Base-by-base conservation (phyloP, 2,329 filamentous ascomycete species). In the Cladosporium colombiae region DNA sequence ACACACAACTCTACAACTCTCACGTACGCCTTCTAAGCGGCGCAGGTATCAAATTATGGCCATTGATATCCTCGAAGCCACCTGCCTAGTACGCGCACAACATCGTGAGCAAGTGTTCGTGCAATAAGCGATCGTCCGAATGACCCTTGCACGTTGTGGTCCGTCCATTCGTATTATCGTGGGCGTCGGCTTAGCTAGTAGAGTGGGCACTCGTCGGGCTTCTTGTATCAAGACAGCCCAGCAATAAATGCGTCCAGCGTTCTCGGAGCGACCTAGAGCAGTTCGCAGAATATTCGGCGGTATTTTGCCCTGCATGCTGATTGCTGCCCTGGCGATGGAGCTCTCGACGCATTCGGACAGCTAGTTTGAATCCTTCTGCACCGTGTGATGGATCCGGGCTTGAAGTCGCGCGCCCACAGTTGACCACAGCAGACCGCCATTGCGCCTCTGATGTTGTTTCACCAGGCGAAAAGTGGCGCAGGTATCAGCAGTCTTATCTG, bases 291-390 rank as follows among this genome's bases (percentile, higher is more conserved):
- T 59, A 46, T 35, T 59, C 56, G 56, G 56, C 25, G 33, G 37
- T 44, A 46, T 16, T 29, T n/a, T n/a, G 18, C 56, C 56, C 56
- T 59, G 37, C 56, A 59, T 59, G 21, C 33, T 59, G 56, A 25
- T 44, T 59, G 21, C 33, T 37, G 23, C 56, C 56, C 56, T 59
- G 56, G 23, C 56, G 35, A 46, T 40, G 33, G 56, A 23, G 35
- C 33, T 23, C 37, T 44, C 18, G 35, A 40, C 16, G 35, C 37
- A 44, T 7, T 44, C 16, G 13, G 23, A 40, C 33, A 57, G 7
- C 56, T 59, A 59, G 56, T 59, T 59, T 59, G 35, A 13, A 59
- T 59, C 56, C 56, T 59, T 59, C 56, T 59, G 56, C 56, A 59
- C 35, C 56, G 56, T 59, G 56, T 46, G 7, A n/a, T 25, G 56